Evolutionary conservation across 441 rosid genomes (phyloP), one percentile per base, ranked within the genome.

Genomic region (Codiaeum variegatum): DNA sequence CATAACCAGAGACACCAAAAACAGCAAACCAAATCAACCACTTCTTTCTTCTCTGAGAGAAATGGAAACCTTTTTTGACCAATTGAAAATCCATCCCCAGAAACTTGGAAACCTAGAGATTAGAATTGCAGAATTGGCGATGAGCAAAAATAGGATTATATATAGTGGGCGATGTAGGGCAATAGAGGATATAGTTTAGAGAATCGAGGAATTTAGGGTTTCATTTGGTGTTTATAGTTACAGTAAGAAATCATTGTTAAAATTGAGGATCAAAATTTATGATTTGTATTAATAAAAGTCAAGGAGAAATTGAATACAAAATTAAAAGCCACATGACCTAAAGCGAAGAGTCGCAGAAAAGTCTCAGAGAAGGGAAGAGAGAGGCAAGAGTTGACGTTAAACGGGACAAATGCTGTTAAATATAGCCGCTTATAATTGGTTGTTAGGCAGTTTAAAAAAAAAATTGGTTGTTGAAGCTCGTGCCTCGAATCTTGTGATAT

Each of bases 1-100:
- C 97, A 44, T 86, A 91, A 40, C 88, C 82, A 60, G 93, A 88
- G 2, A 76, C 85, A 28, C 90, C 88, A 15, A 81, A 76, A 13
- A 85, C 60, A 59, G 90, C 92, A 0, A 87, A 56, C 0, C 77
- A 24, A 77, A 91, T 56, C 10, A 91, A 73, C 91, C 86, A 86
- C 80, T 80, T 90, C 61, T 76, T 87, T 71, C 82, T 84, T 70
- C 85, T 84, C 38, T 36, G 75, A 52, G 91, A 79, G 63, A 81
- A 82, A 69, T 40, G 38, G 63, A 80, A 40, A 26, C 85, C 86
- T 62, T 73, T 83, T 6, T 76, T 78, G 47, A 83, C 73, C 75
- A 84, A 79, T 67, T 72, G 79, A 75, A 82, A 82, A 73, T 83
- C 90, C 96, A 91, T 89, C 15, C 34, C 11, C 42, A 26, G 51